These are phyloP conservation scores for Lolium perenne DNA, from an alignment of 176 grass and related monocot genomes.

Conservation along the genomic window DNA sequence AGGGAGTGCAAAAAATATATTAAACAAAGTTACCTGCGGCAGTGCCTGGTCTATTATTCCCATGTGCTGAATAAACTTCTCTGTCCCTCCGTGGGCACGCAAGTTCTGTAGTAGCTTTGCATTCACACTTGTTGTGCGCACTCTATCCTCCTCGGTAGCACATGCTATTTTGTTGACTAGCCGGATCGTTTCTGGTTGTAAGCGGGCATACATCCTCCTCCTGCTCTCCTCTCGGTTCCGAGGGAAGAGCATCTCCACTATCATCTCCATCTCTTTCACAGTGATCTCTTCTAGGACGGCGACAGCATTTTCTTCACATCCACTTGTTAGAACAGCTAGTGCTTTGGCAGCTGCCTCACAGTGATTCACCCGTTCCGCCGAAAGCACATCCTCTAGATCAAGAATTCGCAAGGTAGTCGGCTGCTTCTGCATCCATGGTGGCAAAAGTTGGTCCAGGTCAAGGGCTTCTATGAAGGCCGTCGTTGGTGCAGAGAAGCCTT, in stretches of 20 bases:
- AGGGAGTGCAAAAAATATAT: neutral
- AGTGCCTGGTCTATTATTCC: constrained; percentile 7
- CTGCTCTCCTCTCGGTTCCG: constrained; percentile 5
- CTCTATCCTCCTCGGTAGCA: neutral
- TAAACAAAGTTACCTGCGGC: constrained; percentile 33
- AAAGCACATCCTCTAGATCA: constrained; percentile 39
- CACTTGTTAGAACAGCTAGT: constrained; percentile 36
- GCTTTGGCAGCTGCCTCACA: constrained; percentile 27
- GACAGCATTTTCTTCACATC: neutral
- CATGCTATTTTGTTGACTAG: neutral
- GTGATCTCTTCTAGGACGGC: constrained; percentile 21
- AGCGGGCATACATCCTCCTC: neutral
- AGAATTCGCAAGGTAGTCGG: neutral
- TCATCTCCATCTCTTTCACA: neutral
- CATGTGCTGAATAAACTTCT: neutral
- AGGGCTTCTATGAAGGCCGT: constrained; percentile 42
- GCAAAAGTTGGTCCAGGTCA: neutral
- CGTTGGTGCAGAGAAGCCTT: neutral
- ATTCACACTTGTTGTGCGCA: neutral
- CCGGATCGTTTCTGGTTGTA: neutral
- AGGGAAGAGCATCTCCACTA: neutral
- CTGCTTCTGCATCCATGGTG: neutral
- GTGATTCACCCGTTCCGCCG: neutral
- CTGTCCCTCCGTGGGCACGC: constrained; percentile 16
- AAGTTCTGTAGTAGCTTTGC: constrained; percentile 37